Percentiles rank a stretch among this genome's conserved stretches.
phyloP scores from a whole-genome alignment of 345 rosid species.

The Dipteronia sinensis region DNA sequence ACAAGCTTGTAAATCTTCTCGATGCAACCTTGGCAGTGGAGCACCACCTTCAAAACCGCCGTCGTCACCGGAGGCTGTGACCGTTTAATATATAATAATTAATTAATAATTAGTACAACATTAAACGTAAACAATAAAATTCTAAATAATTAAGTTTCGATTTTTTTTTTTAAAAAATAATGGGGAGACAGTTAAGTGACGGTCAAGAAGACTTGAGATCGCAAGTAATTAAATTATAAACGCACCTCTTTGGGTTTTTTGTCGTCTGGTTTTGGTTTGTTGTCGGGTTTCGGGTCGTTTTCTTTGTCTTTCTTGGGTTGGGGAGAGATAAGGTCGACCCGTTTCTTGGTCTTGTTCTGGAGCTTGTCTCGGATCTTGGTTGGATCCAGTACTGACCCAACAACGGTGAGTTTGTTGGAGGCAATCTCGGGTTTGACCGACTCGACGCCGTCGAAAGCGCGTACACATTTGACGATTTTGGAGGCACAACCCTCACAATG shows the following conservation, averaged over 20 bases:
- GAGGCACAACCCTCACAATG: conserved; percentile 85
- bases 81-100: not conserved
- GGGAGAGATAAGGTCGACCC: conserved; percentile 73
- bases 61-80: conserved; percentile 58
- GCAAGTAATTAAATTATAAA: not conserved
- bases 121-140: not conserved
- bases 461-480: conserved; percentile 47
- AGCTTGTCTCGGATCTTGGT: conserved; percentile 45
- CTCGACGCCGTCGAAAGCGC: conserved; percentile 56
- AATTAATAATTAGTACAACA: not conserved
- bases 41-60: conserved; percentile 59
- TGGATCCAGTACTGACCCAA: conserved; percentile 65
- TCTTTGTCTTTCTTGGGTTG: conserved; percentile 59
- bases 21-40: conserved; percentile 79
- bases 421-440: conserved; percentile 52
- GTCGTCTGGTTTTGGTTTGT: conserved; percentile 27
- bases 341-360: conserved; percentile 55
- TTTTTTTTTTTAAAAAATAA: too few relatives aligned
- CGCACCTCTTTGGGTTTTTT: conserved; percentile 61
- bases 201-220: not conserved
- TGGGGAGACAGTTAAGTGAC: not conserved
- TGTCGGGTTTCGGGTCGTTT: conserved; percentile 21
- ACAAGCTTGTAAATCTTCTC: conserved; percentile 56
- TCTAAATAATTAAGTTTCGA: too few relatives aligned
- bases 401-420: conserved; percentile 59